phyloP scores from a whole-genome alignment of 257 asterid species.

The Striga asiatica region DNA sequence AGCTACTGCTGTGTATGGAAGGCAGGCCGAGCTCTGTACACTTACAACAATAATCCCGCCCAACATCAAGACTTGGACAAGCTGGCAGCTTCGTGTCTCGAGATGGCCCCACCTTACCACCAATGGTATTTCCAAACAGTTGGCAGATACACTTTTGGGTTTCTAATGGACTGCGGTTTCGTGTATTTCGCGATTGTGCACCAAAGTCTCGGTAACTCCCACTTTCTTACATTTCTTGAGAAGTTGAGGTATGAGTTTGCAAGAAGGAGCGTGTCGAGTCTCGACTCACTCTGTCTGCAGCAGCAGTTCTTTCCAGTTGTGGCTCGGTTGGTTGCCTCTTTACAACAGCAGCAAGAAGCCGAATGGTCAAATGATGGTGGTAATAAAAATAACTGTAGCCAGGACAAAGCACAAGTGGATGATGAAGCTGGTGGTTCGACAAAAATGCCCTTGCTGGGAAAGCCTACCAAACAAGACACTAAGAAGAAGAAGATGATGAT shows the following conservation, averaged over 20 bases:
- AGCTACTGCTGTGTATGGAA: slow-evolving; percentile 58
- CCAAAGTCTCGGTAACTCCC: slow-evolving; percentile 27
- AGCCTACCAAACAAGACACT: slow-evolving; percentile 40
- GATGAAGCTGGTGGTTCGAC: slow-evolving; percentile 30
- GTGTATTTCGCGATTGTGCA: slow-evolving; percentile 55
- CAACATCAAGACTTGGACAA: slow-evolving; percentile 31
- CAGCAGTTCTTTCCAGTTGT: slow-evolving; percentile 43
- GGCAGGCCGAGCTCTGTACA: slow-evolving; percentile 37
- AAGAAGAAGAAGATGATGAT: too few species aligned
- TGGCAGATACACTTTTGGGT: slow-evolving; percentile 38
- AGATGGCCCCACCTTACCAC: slow-evolving; percentile 57
- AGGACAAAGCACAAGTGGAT: too few species aligned
- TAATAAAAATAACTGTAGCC: slow-evolving; percentile 8
- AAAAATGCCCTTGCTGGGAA: slow-evolving; percentile 59
- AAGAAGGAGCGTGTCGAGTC: slow-evolving; percentile 24
- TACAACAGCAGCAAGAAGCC: slow-evolving; percentile 16
- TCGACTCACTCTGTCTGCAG: slow-evolving; percentile 31
- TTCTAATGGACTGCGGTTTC: slow-evolving; percentile 38
- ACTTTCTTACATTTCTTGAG: slow-evolving; percentile 33
- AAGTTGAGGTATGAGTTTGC: slow-evolving; percentile 50
- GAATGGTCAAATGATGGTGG: slow-evolving; percentile 21
- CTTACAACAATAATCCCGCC: slow-evolving; percentile 29
- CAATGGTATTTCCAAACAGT: slow-evolving; percentile 60
- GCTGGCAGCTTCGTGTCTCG: slow-evolving; percentile 55
- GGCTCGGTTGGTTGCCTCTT: slow-evolving; percentile 24